Percentiles rank a stretch among this genome's conserved stretches.
Evolutionary conservation across 257 asterid species (phyloP).

Genomic region (Asclepias syriaca): DNA sequence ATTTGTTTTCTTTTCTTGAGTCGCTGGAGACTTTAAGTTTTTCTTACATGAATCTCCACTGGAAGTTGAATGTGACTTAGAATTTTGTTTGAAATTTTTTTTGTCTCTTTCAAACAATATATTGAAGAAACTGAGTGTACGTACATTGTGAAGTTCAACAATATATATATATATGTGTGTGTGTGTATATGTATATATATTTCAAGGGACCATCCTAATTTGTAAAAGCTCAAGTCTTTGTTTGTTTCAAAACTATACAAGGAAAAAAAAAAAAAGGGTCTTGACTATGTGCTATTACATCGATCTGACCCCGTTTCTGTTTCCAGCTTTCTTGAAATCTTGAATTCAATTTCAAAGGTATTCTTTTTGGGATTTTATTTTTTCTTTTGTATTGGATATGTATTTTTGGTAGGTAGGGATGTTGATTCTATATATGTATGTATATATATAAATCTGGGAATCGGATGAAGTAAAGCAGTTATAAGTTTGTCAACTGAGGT

Average conservation of each 20-base stretch:
- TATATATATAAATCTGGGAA: background rate
- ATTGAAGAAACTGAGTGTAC: background rate
- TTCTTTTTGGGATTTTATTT: background rate
- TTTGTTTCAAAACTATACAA: slow-evolving; percentile 3
- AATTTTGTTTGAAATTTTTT: background rate
- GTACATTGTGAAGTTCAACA: slow-evolving; percentile 1
- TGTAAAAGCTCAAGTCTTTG: background rate
- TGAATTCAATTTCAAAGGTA: slow-evolving; percentile 3
- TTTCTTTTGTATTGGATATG: too few relatives aligned
- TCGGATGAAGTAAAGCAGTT: background rate
- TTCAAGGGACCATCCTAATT: slow-evolving; percentile 10
- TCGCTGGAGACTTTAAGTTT: background rate
- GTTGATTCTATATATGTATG: background rate
- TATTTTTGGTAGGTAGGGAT: background rate
- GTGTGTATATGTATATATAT: too few relatives aligned
- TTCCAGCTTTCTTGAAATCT: background rate
- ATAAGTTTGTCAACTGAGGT: background rate
- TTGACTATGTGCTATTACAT: background rate
- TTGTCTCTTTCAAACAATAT: slow-evolving; percentile 11
- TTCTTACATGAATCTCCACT: background rate
- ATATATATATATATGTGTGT: too few relatives aligned
- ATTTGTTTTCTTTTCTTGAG: background rate
- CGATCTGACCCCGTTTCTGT: background rate
- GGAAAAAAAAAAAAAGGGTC: background rate
- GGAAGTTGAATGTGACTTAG: slow-evolving; percentile 11